These are phyloP conservation scores for Sextonia rubra DNA, from an alignment of 164 flowering plant species.

Conservation along the genomic window DNA sequence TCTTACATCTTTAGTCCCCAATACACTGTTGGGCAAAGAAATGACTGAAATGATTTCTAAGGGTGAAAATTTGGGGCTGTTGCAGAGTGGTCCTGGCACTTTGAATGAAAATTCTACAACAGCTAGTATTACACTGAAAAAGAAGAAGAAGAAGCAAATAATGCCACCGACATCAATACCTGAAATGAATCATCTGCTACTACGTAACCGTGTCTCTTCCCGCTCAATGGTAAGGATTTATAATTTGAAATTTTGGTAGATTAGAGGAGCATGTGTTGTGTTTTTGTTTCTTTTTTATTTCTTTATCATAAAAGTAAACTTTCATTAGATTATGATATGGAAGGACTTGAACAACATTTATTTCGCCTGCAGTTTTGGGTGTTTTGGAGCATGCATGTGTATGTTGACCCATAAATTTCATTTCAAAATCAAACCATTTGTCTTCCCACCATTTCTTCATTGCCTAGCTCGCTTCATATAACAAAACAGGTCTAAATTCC, in stretches of 20 bases:
- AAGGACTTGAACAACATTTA: no score
- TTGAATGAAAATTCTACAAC: constrained; percentile 5
- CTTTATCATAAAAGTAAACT: no score
- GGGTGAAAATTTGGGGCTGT: constrained; percentile 3
- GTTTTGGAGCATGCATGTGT: no score
- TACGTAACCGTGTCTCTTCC: constrained; percentile 1
- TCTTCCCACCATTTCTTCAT: no score
- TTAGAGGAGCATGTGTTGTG: no score
- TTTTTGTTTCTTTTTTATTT: not conserved
- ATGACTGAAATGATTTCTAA: not conserved
- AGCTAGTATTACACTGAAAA: constrained; percentile 5
- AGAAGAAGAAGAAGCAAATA: constrained; percentile 6
- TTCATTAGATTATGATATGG: no score
- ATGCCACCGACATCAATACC: constrained; percentile 5
- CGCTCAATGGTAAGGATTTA: constrained; percentile 7
- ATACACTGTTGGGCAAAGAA: constrained; percentile 3
- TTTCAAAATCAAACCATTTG: no score
- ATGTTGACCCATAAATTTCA: no score
- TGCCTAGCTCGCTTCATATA: no score
- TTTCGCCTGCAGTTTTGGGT: no score
- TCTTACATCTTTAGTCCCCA: constrained; percentile 4
- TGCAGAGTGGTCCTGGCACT: constrained; percentile 3
- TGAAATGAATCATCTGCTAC: not conserved
- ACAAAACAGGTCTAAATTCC: no score
- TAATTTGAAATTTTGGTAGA: constrained; percentile 7